A percentile compares a stretch with the other conserved stretches of the same genome.
These are phyloP conservation scores for Tricharina praecox DNA, from an alignment of 495 filamentous ascomycete species.

Conservation along the genomic window DNA sequence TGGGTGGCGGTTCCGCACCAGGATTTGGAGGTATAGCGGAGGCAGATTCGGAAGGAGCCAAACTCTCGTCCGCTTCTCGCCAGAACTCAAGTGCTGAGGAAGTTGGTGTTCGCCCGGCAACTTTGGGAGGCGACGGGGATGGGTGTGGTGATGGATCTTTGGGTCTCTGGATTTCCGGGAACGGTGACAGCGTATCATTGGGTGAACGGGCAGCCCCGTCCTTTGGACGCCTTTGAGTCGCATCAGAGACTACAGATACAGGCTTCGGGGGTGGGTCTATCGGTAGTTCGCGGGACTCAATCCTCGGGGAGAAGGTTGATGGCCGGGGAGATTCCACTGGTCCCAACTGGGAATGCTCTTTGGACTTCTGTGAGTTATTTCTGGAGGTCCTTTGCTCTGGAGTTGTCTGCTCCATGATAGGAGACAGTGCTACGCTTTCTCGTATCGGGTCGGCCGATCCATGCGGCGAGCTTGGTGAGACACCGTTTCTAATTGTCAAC, in stretches of 20 bases:
- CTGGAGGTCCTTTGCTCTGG: neutral
- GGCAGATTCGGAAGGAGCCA: conserved; percentile 17
- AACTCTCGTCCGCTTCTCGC: conserved; percentile 19
- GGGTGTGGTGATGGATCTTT: conserved; percentile 1
- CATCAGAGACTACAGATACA: no score
- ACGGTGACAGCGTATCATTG: neutral
- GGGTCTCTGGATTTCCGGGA: neutral
- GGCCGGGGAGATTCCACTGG: no score
- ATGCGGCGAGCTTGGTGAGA: neutral
- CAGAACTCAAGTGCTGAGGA: conserved; percentile 21
- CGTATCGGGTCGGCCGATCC: neutral
- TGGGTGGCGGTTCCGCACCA: conserved; percentile 16
- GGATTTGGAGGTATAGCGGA: conserved; percentile 14
- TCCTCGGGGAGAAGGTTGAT: neutral
- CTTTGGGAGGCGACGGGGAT: conserved; percentile 1
- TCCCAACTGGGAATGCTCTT: no score
- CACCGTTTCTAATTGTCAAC: conserved; percentile 1
- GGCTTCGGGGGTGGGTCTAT: no score
- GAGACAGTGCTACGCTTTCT: neutral
- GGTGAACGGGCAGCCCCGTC: no score
- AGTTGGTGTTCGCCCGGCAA: conserved; percentile 12
- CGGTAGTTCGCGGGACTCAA: no score
- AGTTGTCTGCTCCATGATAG: conserved; percentile 2
- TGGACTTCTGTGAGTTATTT: neutral
- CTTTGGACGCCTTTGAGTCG: no score